Evolutionary conservation across 495 filamentous ascomycete genomes (phyloP).

Genomic region (Aspergillus coremiiformis): DNA sequence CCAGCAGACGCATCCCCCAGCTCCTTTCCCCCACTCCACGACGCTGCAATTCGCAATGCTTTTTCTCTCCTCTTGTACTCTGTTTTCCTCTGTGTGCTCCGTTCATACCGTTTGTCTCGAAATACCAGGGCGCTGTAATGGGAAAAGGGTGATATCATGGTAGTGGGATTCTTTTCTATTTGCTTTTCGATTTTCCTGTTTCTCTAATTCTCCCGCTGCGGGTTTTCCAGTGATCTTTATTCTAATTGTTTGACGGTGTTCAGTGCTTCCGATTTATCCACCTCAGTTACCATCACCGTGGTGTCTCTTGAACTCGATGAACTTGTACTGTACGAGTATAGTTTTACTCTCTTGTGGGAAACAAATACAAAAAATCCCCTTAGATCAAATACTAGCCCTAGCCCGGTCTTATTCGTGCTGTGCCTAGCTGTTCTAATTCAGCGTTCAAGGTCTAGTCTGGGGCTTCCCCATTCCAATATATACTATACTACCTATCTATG

Average conservation of each 20-base stretch:
- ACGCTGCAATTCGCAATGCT: constrained; percentile 1
- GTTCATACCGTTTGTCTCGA: constrained; percentile 20
- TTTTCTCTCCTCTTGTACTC: constrained; percentile 16
- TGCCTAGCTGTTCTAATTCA: too few relatives aligned
- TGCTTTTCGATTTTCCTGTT: not conserved
- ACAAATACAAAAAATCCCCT: not conserved
- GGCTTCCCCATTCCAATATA: too few relatives aligned
- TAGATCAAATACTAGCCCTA: not conserved
- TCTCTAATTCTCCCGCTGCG: not conserved
- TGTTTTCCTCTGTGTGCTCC: constrained; percentile 18
- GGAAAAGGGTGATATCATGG: constrained; percentile 36
- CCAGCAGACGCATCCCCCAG: constrained; percentile 4
- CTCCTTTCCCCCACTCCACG: not conserved
- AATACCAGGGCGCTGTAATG: constrained; percentile 41
- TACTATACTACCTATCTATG: too few relatives aligned
- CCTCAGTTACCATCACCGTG: not conserved
- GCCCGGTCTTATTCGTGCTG: not conserved
- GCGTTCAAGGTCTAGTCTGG: too few relatives aligned
- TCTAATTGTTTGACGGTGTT: constrained; percentile 5
- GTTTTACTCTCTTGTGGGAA: not conserved
- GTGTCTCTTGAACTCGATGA: not conserved
- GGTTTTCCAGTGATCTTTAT: not conserved
- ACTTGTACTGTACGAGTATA: constrained; percentile 1
- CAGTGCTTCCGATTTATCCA: constrained; percentile 2
- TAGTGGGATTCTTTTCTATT: constrained; percentile 26